Conservation (phyloP, 805 yeast genomes). For the Lipomyces yamadae region DNA sequence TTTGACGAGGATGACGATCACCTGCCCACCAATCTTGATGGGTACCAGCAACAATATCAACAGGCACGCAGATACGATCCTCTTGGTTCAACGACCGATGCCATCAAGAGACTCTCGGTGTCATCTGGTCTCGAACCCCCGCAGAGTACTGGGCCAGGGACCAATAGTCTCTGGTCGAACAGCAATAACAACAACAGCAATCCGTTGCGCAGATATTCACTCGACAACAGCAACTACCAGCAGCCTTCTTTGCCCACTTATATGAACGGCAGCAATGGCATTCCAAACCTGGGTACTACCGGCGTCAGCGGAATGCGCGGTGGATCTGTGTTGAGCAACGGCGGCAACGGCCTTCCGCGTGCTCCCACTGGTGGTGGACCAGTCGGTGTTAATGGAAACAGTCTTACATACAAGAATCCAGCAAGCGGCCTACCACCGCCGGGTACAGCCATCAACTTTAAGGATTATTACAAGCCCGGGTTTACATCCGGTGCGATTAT, state of each 20-base stretch:
- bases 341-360: not conserved
- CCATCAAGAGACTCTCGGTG: constrained; percentile 16
- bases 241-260: constrained; percentile 1
- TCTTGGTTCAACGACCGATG: not conserved
- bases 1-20: constrained; percentile 27
- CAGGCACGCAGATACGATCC: not conserved
- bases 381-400: not conserved
- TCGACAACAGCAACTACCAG: constrained; percentile 1
- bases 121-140: constrained; percentile 1
- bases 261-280: not conserved
- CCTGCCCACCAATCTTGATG: not conserved
- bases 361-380: not conserved
- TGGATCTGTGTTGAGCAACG: not conserved
- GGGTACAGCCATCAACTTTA: not conserved
- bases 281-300: not conserved
- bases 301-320: not conserved
- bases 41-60: not conserved
- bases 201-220: not conserved
- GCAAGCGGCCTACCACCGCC: not conserved
- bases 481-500: not conserved
- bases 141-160: not conserved
- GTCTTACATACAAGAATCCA: not conserved
- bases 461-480: not conserved
- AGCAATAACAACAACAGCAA: not conserved
- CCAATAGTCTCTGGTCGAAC: not conserved